Conservation (phyloP, 257 asterid species). For the Striga asiatica region DNA sequence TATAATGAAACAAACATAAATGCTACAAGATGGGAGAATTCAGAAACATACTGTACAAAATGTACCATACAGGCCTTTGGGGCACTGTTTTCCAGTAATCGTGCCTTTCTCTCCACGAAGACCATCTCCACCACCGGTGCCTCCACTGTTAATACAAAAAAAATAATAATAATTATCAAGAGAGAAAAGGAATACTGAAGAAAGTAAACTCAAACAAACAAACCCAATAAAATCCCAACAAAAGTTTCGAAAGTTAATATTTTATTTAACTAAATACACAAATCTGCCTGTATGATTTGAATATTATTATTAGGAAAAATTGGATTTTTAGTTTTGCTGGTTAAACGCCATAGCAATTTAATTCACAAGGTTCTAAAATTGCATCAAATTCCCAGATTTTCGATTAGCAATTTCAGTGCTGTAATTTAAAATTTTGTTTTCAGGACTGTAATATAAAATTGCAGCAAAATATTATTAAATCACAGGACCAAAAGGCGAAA, state of each 20-base stretch:
- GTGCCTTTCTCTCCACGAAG: slow-evolving; percentile 76
- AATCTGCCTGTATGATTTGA: background rate
- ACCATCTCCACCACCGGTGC: slow-evolving; percentile 71
- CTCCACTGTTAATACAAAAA: slow-evolving; percentile 56
- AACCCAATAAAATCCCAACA: background rate
- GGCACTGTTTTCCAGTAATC: slow-evolving; percentile 84
- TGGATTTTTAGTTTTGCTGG: no score
- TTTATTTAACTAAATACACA: background rate
- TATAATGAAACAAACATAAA: slow-evolving; percentile 11
- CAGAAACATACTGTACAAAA: slow-evolving; percentile 73
- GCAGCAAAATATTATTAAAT: no score
- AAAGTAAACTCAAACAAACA: background rate
- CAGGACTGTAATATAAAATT: no score
- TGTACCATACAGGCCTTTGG: slow-evolving; percentile 86
- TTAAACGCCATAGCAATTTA: no score
- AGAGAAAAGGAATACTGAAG: background rate
- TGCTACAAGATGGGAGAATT: slow-evolving; percentile 16
- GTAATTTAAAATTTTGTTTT: no score
- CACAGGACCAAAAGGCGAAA: no score
- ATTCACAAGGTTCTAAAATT: no score
- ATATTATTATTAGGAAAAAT: no score
- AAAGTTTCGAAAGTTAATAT: background rate
- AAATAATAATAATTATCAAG: slow-evolving; percentile 1
- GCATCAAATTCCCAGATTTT: no score
- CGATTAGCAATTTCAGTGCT: no score